phyloP scores from a whole-genome alignment of 2,329 filamentous ascomycete genomes.

The Acrocalymma vagum region DNA sequence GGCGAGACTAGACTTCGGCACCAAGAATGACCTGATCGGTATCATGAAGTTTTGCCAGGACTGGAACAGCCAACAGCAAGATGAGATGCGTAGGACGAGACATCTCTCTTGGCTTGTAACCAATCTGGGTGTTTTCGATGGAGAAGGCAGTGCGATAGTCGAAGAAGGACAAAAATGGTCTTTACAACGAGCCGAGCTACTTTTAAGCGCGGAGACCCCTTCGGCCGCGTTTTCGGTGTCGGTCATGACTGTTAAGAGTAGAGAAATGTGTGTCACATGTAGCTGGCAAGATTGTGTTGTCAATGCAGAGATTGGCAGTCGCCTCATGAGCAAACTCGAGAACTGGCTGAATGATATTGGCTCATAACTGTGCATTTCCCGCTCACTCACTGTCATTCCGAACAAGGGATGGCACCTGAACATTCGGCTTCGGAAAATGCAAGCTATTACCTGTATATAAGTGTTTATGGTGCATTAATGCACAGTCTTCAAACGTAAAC shows the following conservation, averaged over 20 bases:
- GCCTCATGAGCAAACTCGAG: slow-evolving; percentile 18
- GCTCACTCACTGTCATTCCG: no score
- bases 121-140: slow-evolving; percentile 23
- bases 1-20: slow-evolving; percentile 9
- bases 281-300: slow-evolving; percentile 18
- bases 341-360: slow-evolving; percentile 18
- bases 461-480: no score
- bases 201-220: slow-evolving; percentile 20
- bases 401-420: no score
- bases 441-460: no score
- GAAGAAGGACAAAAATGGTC: slow-evolving; percentile 15
- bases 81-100: slow-evolving; percentile 11
- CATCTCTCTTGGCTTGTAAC: slow-evolving; percentile 25
- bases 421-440: no score
- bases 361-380: slow-evolving; percentile 9
- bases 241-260: slow-evolving; percentile 20
- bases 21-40: slow-evolving; percentile 8
- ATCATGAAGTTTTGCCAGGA: slow-evolving; percentile 12
- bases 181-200: slow-evolving; percentile 15
- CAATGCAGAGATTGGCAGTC: slow-evolving; percentile 14
- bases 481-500: no score
- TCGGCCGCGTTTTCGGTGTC: slow-evolving; percentile 19
- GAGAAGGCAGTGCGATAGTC: slow-evolving; percentile 2
- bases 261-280: slow-evolving; percentile 17
- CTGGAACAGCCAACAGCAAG: slow-evolving; percentile 17